A percentile compares a stretch with the other conserved stretches of the same genome.
phyloP scores from a whole-genome alignment of 768 basidiomycete species.

The Hemileccinum impolitum region DNA sequence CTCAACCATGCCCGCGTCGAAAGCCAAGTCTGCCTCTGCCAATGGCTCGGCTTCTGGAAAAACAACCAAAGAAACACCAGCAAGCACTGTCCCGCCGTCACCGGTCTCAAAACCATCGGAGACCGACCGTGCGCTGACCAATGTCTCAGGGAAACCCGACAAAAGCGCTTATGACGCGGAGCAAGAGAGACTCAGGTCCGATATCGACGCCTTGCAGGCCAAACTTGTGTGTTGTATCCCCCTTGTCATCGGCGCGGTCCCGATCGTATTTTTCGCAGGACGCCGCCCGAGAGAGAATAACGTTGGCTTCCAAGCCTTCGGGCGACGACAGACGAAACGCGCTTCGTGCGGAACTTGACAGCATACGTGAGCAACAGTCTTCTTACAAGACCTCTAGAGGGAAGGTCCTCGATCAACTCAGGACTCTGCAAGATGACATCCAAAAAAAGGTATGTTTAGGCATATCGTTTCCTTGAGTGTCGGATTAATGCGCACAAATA shows the following conservation, averaged over 20 bases:
- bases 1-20: conserved; percentile 38
- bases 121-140: conserved; percentile 14
- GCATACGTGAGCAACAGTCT: conserved; percentile 75
- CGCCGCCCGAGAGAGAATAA: conserved; percentile 73
- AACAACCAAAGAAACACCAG: conserved; percentile 18
- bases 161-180: conserved; percentile 81
- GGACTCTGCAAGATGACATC: conserved; percentile 69
- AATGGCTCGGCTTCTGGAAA: conserved; percentile 42
- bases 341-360: conserved; percentile 79
- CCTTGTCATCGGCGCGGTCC: not conserved
- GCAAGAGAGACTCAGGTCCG: conserved; percentile 75
- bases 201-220: conserved; percentile 78
- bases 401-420: conserved; percentile 78
- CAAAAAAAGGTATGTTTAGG: conserved; percentile 66
- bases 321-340: conserved; percentile 68
- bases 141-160: conserved; percentile 68
- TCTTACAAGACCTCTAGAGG: conserved; percentile 64
- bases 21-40: conserved; percentile 50
- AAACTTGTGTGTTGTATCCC: conserved; percentile 64
- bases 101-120: conserved; percentile 23
- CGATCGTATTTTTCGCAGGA: conserved; percentile 40
- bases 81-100: conserved; percentile 26
- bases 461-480: not conserved
- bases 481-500: conserved; percentile 3
- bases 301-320: conserved; percentile 53